These are phyloP conservation scores for Voacanga thouarsii DNA, from an alignment of 257 asterid genomes.

Conservation along the genomic window DNA sequence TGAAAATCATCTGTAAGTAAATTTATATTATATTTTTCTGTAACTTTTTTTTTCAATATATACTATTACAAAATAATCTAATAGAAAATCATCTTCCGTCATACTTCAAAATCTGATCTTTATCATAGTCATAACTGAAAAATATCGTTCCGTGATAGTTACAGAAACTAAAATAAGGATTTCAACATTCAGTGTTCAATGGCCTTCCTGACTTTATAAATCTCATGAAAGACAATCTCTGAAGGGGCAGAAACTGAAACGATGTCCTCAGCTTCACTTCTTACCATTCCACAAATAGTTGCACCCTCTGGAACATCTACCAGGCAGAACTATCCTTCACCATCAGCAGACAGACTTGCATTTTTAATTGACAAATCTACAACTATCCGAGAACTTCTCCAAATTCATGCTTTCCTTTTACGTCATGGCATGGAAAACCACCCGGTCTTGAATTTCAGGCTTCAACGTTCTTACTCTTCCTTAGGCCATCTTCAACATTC, in stretches of 20 bases:
- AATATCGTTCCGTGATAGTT: too few species aligned
- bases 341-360: conserved; percentile 1
- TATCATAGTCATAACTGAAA: too few species aligned
- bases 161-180: too few species aligned
- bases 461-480: conserved; percentile 9
- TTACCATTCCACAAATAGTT: not conserved
- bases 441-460: conserved; percentile 7
- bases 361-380: conserved; percentile 10
- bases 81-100: too few species aligned
- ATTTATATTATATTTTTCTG: too few species aligned
- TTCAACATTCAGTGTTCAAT: not conserved
- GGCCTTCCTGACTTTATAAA: not conserved
- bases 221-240: not conserved
- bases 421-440: conserved; percentile 9
- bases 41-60: too few species aligned
- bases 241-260: not conserved
- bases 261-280: conserved; percentile 7
- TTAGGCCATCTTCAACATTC: conserved; percentile 7
- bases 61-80: too few species aligned
- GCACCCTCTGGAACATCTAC: not conserved
- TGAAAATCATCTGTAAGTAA: too few species aligned
- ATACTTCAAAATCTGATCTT: too few species aligned
- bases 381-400: conserved; percentile 6
- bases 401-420: conserved; percentile 9
- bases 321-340: not conserved